Conservation (phyloP, 2,329 filamentous ascomycete genomes). For the Shiraia sp. region DNA sequence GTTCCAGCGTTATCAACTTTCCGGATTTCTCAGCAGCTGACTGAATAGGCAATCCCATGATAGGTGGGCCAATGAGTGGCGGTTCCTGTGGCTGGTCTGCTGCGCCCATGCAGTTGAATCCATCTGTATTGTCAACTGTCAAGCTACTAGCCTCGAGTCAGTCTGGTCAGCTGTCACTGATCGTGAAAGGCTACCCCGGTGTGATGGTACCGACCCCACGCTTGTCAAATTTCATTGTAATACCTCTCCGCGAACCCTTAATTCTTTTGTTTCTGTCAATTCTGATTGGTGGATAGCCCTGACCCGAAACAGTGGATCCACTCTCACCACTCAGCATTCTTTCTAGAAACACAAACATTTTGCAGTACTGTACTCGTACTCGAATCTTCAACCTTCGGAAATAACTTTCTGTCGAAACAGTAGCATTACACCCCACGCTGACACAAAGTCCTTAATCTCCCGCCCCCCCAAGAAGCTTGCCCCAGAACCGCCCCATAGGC, state of each 20-base stretch:
- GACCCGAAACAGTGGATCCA: too few species aligned
- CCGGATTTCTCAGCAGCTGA: conserved; percentile 5
- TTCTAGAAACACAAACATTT: background rate
- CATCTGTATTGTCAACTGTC: conserved; percentile 1
- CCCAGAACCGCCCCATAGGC: too few species aligned
- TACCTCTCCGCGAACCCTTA: conserved; percentile 8
- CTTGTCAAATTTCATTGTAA: conserved; percentile 8
- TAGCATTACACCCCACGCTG: background rate
- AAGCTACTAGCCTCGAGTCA: conserved; percentile 5
- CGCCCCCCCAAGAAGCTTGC: conserved; percentile 14
- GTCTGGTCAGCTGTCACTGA: conserved; percentile 7
- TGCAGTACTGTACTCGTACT: too few species aligned
- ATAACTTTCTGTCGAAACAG: background rate
- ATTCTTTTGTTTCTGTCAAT: conserved; percentile 10
- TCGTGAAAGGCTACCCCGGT: conserved; percentile 3
- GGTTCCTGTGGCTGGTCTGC: too few species aligned
- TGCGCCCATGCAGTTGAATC: too few species aligned
- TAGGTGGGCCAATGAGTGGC: conserved; percentile 7
- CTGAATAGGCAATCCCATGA: too few species aligned
- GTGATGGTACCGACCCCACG: conserved; percentile 4
- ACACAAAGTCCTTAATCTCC: too few species aligned
- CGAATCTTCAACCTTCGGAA: background rate
- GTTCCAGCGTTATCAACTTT: conserved; percentile 6
- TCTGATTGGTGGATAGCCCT: too few species aligned
- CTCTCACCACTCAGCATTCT: background rate